These are phyloP conservation scores for Pseudonectria foliicola DNA, from an alignment of 2,329 filamentous ascomycete genomes.

Conservation along the genomic window DNA sequence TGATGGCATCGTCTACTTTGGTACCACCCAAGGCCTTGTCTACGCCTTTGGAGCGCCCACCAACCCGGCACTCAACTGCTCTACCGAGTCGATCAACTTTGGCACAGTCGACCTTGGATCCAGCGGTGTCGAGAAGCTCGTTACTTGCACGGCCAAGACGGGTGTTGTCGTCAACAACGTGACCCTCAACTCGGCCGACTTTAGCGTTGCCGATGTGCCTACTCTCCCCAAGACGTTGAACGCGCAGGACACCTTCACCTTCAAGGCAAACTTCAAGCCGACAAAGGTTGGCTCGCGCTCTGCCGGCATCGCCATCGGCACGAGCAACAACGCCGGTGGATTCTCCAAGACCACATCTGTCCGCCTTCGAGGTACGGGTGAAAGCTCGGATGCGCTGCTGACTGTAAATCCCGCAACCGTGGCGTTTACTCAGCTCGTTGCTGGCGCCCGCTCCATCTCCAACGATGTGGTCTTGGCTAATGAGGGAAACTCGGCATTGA, in stretches of 20 bases:
- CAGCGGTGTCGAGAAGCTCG: slow-evolving; percentile 15
- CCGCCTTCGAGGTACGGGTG: slow-evolving; percentile 41
- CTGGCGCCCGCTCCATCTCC: slow-evolving; percentile 31
- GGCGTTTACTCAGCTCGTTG: slow-evolving; percentile 42
- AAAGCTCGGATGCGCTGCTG: slow-evolving; percentile 39
- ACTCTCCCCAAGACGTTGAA: slow-evolving; percentile 23
- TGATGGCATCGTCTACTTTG: slow-evolving; percentile 48
- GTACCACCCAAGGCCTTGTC: slow-evolving; percentile 41
- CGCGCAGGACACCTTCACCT: slow-evolving; percentile 32
- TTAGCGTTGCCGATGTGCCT: slow-evolving; percentile 30
- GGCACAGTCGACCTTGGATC: slow-evolving; percentile 36
- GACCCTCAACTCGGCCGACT: slow-evolving; percentile 26
- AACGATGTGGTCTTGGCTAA: slow-evolving; percentile 44
- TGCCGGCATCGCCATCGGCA: slow-evolving; percentile 39
- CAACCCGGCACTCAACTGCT: slow-evolving; percentile 46
- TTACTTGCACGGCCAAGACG: slow-evolving; percentile 44
- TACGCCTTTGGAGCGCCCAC: slow-evolving; percentile 51
- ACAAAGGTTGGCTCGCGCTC: slow-evolving; percentile 39
- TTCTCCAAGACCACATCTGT: slow-evolving; percentile 41
- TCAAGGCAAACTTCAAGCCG: slow-evolving; percentile 35
- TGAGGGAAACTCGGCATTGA: slow-evolving; percentile 38
- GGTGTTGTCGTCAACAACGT: slow-evolving; percentile 35
- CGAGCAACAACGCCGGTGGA: slow-evolving; percentile 30
- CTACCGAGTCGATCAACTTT: slow-evolving; percentile 39
- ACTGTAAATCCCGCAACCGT: slow-evolving; percentile 40